These are phyloP conservation scores for Erodium moschatum DNA, from an alignment of 441 rosid genomes.

Conservation along the genomic window DNA sequence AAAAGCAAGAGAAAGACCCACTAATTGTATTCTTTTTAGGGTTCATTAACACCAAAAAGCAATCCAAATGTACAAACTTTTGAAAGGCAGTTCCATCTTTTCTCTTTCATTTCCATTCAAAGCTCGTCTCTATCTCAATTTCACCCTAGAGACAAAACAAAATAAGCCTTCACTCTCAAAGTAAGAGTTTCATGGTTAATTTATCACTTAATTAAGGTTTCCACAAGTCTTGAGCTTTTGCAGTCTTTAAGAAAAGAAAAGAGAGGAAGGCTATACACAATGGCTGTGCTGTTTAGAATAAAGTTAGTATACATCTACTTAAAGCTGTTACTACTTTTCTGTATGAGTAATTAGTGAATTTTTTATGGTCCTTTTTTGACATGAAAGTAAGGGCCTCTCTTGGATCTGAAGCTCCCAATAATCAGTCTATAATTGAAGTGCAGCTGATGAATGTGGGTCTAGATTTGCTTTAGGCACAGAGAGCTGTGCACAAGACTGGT, in stretches of 20 bases:
- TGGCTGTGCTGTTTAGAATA: too few relatives aligned
- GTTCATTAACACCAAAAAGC: slow-evolving; percentile 36
- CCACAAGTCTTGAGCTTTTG: slow-evolving; percentile 31
- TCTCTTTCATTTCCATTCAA: slow-evolving; percentile 17
- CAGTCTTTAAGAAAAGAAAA: slow-evolving; percentile 39
- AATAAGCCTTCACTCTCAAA: not conserved
- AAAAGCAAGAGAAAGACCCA: slow-evolving; percentile 20
- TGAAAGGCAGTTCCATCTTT: not conserved
- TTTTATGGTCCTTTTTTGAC: not conserved
- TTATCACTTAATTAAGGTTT: too few relatives aligned
- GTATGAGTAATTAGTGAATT: too few relatives aligned
- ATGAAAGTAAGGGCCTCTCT: slow-evolving; percentile 52
- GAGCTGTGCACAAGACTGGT: too few relatives aligned
- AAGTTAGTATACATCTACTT: slow-evolving; percentile 17
- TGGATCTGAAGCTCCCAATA: slow-evolving; percentile 48
- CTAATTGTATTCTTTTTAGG: slow-evolving; percentile 46
- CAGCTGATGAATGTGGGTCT: not conserved
- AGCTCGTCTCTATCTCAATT: not conserved
- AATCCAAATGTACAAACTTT: slow-evolving; percentile 31
- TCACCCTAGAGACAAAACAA: not conserved
- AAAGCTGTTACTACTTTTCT: slow-evolving; percentile 25
- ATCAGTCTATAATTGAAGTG: slow-evolving; percentile 38
- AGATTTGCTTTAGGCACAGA: not conserved
- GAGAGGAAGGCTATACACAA: not conserved
- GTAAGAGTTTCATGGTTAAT: too few relatives aligned